A percentile compares a stretch with the other conserved stretches of the same genome.
Evolutionary conservation across 805 yeast genomes (phyloP).

Genomic region (Spathaspora passalidarum): DNA sequence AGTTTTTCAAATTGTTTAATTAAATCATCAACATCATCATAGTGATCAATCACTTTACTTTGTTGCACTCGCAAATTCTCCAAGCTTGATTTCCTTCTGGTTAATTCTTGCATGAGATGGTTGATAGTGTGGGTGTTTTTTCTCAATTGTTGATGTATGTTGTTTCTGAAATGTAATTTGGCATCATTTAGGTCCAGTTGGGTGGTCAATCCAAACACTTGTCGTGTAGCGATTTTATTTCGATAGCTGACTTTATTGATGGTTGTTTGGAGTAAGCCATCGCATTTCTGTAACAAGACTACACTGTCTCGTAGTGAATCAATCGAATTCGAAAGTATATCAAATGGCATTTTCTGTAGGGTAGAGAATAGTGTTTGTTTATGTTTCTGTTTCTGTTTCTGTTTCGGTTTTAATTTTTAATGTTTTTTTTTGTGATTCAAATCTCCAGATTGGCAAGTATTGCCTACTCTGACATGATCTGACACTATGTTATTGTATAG

Average conservation of each 20-base stretch:
- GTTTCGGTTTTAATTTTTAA: too few species aligned
- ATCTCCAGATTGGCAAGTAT: too few species aligned
- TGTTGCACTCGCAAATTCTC: constrained; percentile 9
- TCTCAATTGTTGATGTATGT: constrained; percentile 42
- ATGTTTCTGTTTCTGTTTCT: too few species aligned
- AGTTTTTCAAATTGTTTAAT: background rate
- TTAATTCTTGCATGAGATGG: constrained; percentile 28
- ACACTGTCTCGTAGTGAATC: constrained; percentile 32
- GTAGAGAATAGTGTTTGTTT: too few species aligned
- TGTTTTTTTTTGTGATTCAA: too few species aligned
- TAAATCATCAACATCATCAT: background rate
- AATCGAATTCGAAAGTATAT: constrained; percentile 7
- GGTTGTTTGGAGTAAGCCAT: constrained; percentile 23
- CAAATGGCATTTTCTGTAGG: background rate
- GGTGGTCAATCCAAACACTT: constrained; percentile 51
- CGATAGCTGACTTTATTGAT: background rate
- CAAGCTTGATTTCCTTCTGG: constrained; percentile 35
- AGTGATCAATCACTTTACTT: background rate
- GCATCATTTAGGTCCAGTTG: constrained; percentile 45
- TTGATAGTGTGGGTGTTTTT: constrained; percentile 28
- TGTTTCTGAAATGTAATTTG: constrained; percentile 30
- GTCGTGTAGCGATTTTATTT: constrained; percentile 24
- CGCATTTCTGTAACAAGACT: constrained; percentile 28
- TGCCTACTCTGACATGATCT: too few species aligned
- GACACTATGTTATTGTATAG: too few species aligned